Conservation (phyloP, 768 basidiomycete genomes). For the Podaxis sp. region DNA sequence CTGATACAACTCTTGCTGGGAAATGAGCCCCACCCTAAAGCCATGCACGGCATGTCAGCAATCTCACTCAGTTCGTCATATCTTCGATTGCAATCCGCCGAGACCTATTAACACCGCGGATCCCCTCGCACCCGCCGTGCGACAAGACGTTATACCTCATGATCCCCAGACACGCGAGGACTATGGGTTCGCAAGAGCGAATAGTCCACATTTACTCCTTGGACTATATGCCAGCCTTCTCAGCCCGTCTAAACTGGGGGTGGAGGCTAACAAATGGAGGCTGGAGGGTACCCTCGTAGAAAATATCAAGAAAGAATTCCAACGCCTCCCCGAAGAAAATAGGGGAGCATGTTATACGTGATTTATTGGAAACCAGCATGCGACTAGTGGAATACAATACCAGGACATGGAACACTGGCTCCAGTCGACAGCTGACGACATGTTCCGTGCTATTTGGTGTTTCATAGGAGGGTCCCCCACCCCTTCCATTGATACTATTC, state of each 20-base stretch:
- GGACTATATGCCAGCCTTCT: slow-evolving; percentile 30
- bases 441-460: background rate
- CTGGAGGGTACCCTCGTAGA: slow-evolving; percentile 24
- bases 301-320: slow-evolving; percentile 27
- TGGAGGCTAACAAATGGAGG: slow-evolving; percentile 27
- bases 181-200: slow-evolving; percentile 26
- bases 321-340: slow-evolving; percentile 17
- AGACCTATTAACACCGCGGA: slow-evolving; percentile 26
- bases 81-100: slow-evolving; percentile 26
- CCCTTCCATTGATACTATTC: background rate
- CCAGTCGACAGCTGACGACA: background rate
- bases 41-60: slow-evolving; percentile 25
- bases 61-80: slow-evolving; percentile 24
- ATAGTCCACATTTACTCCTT: slow-evolving; percentile 18
- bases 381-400: background rate
- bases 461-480: background rate
- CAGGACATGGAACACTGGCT: background rate
- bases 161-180: slow-evolving; percentile 28
- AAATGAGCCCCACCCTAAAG: background rate
- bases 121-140: slow-evolving; percentile 26
- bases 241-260: background rate
- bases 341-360: slow-evolving; percentile 24
- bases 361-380: background rate
- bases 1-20: background rate
- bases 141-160: slow-evolving; percentile 22